These are phyloP conservation scores for Aspergillus pseudoterreus DNA, from an alignment of 2,329 filamentous ascomycete species.

Conservation along the genomic window DNA sequence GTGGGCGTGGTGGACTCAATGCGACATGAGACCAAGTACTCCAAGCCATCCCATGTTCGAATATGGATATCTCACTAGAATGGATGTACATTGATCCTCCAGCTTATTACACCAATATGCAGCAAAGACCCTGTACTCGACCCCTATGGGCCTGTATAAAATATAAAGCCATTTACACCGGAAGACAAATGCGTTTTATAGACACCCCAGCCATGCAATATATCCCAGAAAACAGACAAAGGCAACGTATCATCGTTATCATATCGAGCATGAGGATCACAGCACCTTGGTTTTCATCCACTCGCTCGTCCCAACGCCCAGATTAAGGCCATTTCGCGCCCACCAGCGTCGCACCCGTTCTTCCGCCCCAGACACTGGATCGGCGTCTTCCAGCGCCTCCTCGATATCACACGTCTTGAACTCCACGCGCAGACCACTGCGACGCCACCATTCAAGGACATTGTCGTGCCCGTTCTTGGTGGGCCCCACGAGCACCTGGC, in stretches of 20 bases:
- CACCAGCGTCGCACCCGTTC: constrained; percentile 79
- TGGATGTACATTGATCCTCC: no score
- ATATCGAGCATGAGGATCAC: constrained; percentile 26
- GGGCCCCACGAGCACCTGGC: constrained; percentile 77
- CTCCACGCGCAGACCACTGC: constrained; percentile 68
- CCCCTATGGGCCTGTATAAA: not conserved
- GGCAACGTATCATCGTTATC: not conserved
- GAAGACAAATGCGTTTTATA: not conserved
- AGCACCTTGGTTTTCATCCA: constrained; percentile 82
- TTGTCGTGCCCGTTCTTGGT: constrained; percentile 81
- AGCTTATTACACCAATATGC: not conserved
- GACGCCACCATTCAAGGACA: constrained; percentile 91
- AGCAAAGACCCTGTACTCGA: not conserved
- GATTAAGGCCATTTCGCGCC: constrained; percentile 76
- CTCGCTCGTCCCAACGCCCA: constrained; percentile 78
- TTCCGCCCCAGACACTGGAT: constrained; percentile 61
- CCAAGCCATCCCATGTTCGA: no score
- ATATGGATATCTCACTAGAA: no score
- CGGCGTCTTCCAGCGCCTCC: constrained; percentile 83
- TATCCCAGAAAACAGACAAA: not conserved
- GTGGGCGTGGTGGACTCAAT: no score
- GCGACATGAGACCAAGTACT: no score
- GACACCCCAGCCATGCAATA: not conserved
- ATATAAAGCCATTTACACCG: not conserved
- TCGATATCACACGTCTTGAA: constrained; percentile 96